Percentiles rank a stretch among this genome's conserved stretches.
Conservation (phyloP, 2,329 filamentous ascomycete species). For the Paecilomyces variotii region DNA sequence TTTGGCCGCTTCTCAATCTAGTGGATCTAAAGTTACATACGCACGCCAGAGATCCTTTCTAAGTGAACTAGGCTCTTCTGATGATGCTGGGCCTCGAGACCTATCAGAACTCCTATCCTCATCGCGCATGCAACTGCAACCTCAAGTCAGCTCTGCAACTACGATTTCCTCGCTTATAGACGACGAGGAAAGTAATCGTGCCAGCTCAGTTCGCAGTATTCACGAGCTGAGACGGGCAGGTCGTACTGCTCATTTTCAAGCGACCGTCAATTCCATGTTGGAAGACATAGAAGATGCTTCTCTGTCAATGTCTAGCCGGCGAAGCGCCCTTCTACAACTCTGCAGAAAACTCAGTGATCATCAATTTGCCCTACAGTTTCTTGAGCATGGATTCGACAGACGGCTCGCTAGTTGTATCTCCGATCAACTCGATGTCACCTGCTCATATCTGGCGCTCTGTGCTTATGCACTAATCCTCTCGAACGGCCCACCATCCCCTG, state of each 20-base stretch:
- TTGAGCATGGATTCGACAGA: constrained; percentile 64
- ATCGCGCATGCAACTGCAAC: not conserved
- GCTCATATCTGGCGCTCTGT: constrained; percentile 22
- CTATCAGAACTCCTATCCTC: not conserved
- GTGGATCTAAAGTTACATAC: constrained; percentile 48
- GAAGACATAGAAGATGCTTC: constrained; percentile 49
- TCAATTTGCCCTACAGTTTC: constrained; percentile 46
- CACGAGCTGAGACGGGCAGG: constrained; percentile 55
- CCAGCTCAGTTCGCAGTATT: constrained; percentile 46
- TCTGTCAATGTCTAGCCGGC: constrained; percentile 39
- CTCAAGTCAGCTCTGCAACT: not conserved
- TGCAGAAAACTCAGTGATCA: constrained; percentile 42
- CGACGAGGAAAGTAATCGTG: constrained; percentile 39
- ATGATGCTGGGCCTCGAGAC: constrained; percentile 6
- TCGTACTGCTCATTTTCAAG: constrained; percentile 48
- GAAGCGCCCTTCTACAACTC: constrained; percentile 50
- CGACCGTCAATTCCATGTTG: constrained; percentile 48
- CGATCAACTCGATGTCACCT: constrained; percentile 47
- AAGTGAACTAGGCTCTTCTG: constrained; percentile 36
- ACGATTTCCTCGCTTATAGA: constrained; percentile 16
- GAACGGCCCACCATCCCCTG: constrained; percentile 19
- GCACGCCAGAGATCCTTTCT: constrained; percentile 52
- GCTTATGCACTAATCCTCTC: constrained; percentile 23
- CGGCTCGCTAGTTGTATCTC: constrained; percentile 57
- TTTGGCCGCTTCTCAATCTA: constrained; percentile 13